phyloP scores from a whole-genome alignment of 306 rosid genomes.

The Prunus dulcis region DNA sequence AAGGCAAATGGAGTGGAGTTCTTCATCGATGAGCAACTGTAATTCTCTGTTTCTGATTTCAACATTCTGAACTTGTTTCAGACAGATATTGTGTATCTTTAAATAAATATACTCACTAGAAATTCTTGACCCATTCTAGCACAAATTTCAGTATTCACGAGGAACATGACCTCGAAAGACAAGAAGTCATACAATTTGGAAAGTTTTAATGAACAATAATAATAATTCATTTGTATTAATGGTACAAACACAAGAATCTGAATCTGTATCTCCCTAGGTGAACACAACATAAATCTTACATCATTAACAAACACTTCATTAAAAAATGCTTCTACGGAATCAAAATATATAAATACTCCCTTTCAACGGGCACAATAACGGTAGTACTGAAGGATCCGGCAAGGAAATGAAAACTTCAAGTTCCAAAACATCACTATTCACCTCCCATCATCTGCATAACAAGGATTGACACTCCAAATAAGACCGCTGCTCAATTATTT shows the following conservation, averaged over 20 bases:
- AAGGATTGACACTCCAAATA: slow-evolving; percentile 14
- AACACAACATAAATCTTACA: not conserved
- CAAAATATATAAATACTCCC: not conserved
- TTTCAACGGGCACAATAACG: not conserved
- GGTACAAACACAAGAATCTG: not conserved
- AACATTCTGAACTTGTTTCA: not conserved
- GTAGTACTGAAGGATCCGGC: slow-evolving; percentile 2
- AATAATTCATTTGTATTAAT: not conserved
- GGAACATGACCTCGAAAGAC: not conserved
- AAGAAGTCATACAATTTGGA: not conserved
- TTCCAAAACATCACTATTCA: slow-evolving; percentile 21
- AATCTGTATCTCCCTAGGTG: not conserved
- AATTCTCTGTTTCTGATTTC: not conserved
- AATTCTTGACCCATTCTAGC: too few relatives aligned
- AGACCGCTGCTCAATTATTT: not conserved
- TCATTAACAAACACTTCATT: not conserved
- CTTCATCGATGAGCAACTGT: slow-evolving; percentile 39
- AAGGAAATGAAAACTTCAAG: slow-evolving; percentile 9
- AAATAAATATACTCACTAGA: not conserved
- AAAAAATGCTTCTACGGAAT: not conserved
- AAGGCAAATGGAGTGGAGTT: slow-evolving; percentile 45
- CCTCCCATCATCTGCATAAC: slow-evolving; percentile 79
- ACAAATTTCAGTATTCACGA: not conserved
- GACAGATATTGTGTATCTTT: not conserved
- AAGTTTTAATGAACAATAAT: not conserved